These are phyloP conservation scores for Nakazawaea peltata DNA, from an alignment of 805 yeast genomes.

Conservation along the genomic window DNA sequence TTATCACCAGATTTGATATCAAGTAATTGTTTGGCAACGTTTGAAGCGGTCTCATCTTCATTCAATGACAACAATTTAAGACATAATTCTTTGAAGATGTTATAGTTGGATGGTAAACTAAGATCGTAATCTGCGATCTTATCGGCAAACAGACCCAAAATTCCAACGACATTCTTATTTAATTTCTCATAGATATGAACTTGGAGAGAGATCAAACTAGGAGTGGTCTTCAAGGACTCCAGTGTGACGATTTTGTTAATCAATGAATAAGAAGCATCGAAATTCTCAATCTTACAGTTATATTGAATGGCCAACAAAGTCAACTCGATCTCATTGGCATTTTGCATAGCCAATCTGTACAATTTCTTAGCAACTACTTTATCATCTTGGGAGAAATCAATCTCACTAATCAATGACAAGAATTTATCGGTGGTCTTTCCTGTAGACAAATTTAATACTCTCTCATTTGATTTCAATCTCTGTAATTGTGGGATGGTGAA, in stretches of 20 bases:
- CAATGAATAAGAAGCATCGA: conserved; percentile 24
- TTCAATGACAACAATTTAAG: conserved; percentile 30
- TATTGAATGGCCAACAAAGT: conserved; percentile 27
- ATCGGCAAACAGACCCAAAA: conserved; percentile 18
- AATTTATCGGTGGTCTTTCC: conserved; percentile 23
- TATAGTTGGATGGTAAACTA: conserved; percentile 13
- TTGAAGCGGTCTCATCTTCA: conserved; percentile 17
- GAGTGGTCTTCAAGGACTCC: conserved; percentile 17
- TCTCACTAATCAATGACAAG: conserved; percentile 14
- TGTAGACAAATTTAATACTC: conserved; percentile 30
- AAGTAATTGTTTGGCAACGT: conserved; percentile 19
- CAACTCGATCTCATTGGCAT: conserved; percentile 22
- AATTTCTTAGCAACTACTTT: conserved; percentile 20
- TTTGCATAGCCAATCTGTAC: conserved; percentile 25
- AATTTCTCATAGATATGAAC: conserved; percentile 40
- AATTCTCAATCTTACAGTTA: conserved; percentile 20
- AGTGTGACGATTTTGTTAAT: conserved; percentile 24
- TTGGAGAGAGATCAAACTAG: conserved; percentile 44
- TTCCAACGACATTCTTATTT: conserved; percentile 24
- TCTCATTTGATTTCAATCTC: conserved; percentile 33
- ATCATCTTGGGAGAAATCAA: conserved; percentile 12
- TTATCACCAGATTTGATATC: conserved; percentile 12
- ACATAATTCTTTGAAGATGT: conserved; percentile 24
- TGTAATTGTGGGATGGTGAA: conserved; percentile 32
- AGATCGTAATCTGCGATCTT: conserved; percentile 7